A percentile compares a stretch with the other conserved stretches of the same genome.
phyloP scores from a whole-genome alignment of 2,329 filamentous ascomycete genomes.

The Diaporthe sp. region DNA sequence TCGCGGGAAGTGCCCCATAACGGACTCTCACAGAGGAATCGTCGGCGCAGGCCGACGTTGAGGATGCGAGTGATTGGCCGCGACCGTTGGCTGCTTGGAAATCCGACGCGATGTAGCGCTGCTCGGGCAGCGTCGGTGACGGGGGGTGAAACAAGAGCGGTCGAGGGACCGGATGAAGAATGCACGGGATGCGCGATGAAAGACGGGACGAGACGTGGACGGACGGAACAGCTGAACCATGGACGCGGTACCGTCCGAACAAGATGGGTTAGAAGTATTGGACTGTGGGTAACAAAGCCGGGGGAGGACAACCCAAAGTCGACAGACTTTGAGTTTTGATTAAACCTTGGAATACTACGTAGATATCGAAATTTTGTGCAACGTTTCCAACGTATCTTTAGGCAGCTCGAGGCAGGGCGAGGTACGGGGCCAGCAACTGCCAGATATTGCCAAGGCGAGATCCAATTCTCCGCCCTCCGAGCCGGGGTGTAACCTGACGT shows the following conservation, averaged over 20 bases:
- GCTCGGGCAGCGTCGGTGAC: not conserved
- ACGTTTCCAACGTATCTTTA: not conserved
- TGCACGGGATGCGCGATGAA: not conserved
- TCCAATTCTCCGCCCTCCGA: conserved; percentile 24
- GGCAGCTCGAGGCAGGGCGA: not conserved
- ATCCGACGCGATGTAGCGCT: not conserved
- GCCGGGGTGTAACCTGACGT: not conserved
- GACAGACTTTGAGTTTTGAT: conserved; percentile 18
- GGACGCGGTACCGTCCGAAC: conserved; percentile 9
- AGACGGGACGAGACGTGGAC: not conserved
- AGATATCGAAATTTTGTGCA: not conserved
- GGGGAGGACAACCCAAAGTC: not conserved
- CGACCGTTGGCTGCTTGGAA: not conserved
- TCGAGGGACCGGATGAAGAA: not conserved
- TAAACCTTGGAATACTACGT: conserved; percentile 23
- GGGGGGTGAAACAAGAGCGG: conserved; percentile 15
- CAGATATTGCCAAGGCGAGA: conserved; percentile 16
- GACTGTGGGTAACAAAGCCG: not conserved
- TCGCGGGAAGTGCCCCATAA: not conserved
- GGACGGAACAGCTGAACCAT: not conserved
- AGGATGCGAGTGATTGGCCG: not conserved
- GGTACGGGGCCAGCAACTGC: not conserved
- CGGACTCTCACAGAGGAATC: not conserved
- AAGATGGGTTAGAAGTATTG: not conserved
- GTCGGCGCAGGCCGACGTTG: not conserved